A percentile compares a stretch with the other conserved stretches of the same genome.
Evolutionary conservation across 83 land plant species (phyloP).

Genomic region (Picea mariana): DNA sequence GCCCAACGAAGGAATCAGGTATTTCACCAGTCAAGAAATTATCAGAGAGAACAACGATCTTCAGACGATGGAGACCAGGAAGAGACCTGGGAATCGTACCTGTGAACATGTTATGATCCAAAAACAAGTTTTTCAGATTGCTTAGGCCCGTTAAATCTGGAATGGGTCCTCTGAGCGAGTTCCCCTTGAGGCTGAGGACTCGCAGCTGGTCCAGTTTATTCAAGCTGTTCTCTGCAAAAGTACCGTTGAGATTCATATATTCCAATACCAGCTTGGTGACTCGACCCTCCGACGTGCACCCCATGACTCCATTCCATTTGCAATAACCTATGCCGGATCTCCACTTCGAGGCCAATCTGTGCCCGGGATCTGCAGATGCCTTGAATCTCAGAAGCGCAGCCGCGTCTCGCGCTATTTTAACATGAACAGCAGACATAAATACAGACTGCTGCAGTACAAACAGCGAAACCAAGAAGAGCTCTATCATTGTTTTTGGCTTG

Average conservation of each 20-base stretch:
- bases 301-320: not conserved
- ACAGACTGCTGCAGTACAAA: no score
- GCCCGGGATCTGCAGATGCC: not conserved
- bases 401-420: not conserved
- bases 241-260: conserved; percentile 32
- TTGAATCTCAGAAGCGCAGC: not conserved
- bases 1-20: no score
- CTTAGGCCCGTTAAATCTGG: conserved; percentile 21
- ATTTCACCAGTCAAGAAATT: no score
- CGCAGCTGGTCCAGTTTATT: conserved; percentile 28
- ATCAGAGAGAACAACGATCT: no score
- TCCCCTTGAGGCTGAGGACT: conserved; percentile 28
- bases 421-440: no score
- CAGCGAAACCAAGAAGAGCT: no score
- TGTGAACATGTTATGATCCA: no score
- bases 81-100: no score
- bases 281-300: conserved; percentile 15
- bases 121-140: no score
- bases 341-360: not conserved
- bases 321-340: not conserved
- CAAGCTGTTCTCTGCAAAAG: conserved; percentile 21
- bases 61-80: no score
- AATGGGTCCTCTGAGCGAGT: conserved; percentile 29
- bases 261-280: conserved; percentile 26
- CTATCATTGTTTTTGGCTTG: no score